Base-by-base conservation (phyloP, 345 rosid species). In the Eucalyptus globulus region DNA sequence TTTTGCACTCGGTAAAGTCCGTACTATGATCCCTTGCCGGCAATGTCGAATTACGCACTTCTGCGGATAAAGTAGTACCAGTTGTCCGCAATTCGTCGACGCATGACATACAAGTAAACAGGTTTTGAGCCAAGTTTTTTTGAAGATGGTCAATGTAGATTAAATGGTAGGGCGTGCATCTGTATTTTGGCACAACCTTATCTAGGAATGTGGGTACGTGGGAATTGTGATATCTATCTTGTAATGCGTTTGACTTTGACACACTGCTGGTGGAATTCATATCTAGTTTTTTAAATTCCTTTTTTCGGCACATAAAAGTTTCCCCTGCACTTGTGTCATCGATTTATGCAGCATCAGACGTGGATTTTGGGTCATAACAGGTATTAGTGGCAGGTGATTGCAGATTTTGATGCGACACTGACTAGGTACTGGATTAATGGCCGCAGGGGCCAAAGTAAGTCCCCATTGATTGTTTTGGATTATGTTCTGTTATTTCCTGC, bases 351-450 rank as follows among this genome's bases (percentile, higher is more conserved):
- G 43, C 51, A 34, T 27, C n/a, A 54, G 54, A 69, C 2, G 4
- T 44, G 22, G 34, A 43, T 86, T 37, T 67, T 87, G 49, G 24
- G 83, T 60, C 6, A 37, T 49, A 49, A 40, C 22, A 31, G 11
- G n/a, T 50, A 60, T 90, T 56, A 62, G 53, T 87, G 51, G 89
- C 91, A 95, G 95, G 94, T 94, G 27, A 95, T 97, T 90, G 98
- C 98, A 31, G 98, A 97, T 94, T 97, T 96, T 83, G 98, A 97
- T 92, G 97, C 94, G 7, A 97, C 99, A 49, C 90, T 97, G 88
- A 97, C 99, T 56, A 92, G 89, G 58, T 97, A 92, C 88, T 43
- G 91, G 90, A 93, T 95, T 83, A 94, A 95, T 92, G 98, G 97
- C 31, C 10, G 83, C 31, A 93, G 97, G 24, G 98, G 99, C 51